A percentile compares a stretch with the other conserved stretches of the same genome.
Conservation (phyloP, 768 basidiomycete genomes). For the Aureoboletus auriporus region DNA sequence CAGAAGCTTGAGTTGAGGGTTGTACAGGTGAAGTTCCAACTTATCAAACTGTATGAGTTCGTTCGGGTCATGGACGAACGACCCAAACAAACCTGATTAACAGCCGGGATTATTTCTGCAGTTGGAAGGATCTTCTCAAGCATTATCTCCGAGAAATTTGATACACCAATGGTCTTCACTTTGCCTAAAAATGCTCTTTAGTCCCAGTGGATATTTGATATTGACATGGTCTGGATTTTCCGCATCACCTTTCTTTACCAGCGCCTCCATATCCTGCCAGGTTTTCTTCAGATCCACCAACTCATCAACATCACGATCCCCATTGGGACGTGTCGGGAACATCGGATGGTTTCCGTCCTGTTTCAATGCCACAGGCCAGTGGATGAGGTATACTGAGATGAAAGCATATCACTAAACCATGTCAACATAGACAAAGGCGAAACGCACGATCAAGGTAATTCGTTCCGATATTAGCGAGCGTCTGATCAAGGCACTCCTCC, state of each 20-base stretch:
- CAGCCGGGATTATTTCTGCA: slow-evolving; percentile 65
- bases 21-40: slow-evolving; percentile 73
- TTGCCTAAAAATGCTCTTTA: slow-evolving; percentile 43
- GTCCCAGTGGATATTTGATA: slow-evolving; percentile 1
- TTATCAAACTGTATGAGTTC: slow-evolving; percentile 20
- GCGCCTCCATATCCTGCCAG: slow-evolving; percentile 80
- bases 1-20: slow-evolving; percentile 67
- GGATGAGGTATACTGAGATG: slow-evolving; percentile 54
- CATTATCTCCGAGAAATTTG: slow-evolving; percentile 68
- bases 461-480: slow-evolving; percentile 72
- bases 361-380: slow-evolving; percentile 80
- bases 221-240: not conserved
- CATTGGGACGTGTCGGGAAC: slow-evolving; percentile 57
- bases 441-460: slow-evolving; percentile 78
- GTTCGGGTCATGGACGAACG: not conserved
- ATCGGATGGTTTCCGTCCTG: slow-evolving; percentile 59
- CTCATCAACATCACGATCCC: slow-evolving; percentile 63
- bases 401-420: not conserved
- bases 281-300: slow-evolving; percentile 68
- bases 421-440: not conserved
- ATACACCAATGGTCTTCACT: slow-evolving; percentile 64
- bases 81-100: slow-evolving; percentile 56
- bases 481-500: slow-evolving; percentile 70
- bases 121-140: slow-evolving; percentile 67
- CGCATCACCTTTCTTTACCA: slow-evolving; percentile 55